These are phyloP conservation scores for Closterium sp. DNA, from an alignment of 139 green algal species.

Conservation along the genomic window DNA sequence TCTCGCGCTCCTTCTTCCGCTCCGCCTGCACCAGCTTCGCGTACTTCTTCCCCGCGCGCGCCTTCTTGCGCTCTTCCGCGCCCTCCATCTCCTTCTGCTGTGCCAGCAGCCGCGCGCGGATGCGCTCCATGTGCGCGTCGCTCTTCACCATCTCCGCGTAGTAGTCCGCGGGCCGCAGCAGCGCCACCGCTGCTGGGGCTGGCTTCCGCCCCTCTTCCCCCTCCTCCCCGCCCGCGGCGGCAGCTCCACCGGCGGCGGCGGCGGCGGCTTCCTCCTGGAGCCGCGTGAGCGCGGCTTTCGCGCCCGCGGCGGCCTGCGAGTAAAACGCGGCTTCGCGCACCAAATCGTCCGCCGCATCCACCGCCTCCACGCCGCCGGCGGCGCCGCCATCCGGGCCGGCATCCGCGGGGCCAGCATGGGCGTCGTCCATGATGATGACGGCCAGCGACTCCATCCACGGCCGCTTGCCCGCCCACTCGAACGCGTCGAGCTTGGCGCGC, in stretches of 20 bases:
- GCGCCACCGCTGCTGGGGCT: constrained; percentile 56
- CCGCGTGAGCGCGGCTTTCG: constrained; percentile 64
- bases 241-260: neutral
- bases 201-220: neutral
- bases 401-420: neutral
- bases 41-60: constrained; percentile 86
- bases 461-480: too few species aligned
- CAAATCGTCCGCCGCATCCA: constrained; percentile 87
- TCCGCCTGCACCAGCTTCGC: constrained; percentile 86
- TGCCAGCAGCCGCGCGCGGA: constrained; percentile 40
- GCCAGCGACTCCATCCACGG: too few species aligned
- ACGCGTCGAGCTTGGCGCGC: too few species aligned
- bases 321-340: constrained; percentile 90
- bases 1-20: constrained; percentile 74
- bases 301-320: constrained; percentile 77
- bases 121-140: constrained; percentile 89
- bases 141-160: constrained; percentile 98
- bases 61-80: constrained; percentile 66
- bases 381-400: neutral
- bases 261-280: constrained; percentile 59
- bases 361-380: constrained; percentile 8
- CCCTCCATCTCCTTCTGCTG: constrained; percentile 46
- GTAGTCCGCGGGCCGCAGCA: constrained; percentile 87
- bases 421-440: too few species aligned
- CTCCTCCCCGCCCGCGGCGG: neutral